A percentile compares a stretch with the other conserved stretches of the same genome.
Evolutionary conservation across 176 grass and related monocot genomes (phyloP).

Genomic region (Carex parvula): DNA sequence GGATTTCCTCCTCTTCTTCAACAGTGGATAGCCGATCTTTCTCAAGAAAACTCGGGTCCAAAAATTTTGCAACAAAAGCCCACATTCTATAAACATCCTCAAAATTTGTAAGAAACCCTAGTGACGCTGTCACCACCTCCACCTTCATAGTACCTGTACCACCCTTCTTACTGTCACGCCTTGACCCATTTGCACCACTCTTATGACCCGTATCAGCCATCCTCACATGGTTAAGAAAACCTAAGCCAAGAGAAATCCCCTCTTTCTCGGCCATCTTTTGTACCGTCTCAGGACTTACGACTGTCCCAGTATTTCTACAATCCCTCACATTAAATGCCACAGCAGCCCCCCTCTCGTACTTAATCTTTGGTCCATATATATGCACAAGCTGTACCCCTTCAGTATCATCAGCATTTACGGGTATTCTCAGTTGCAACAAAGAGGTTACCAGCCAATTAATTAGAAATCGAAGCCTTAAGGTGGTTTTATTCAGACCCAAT

Average conservation of each 20-base stretch:
- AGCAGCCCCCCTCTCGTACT: constrained; percentile 95
- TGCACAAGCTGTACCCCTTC: constrained; percentile 59
- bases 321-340: constrained; percentile 97
- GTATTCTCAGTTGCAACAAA: constrained; percentile 74
- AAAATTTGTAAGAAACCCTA: constrained; percentile 97
- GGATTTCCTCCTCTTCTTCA: constrained; percentile 44
- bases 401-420: constrained; percentile 54
- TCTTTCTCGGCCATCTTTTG: constrained; percentile 87
- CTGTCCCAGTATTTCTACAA: constrained; percentile 39
- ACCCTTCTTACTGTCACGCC: constrained; percentile 56
- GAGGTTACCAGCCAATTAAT: constrained; percentile 99
- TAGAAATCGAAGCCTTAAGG: constrained; percentile 69
- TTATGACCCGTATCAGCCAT: constrained; percentile 62
- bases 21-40: constrained; percentile 72
- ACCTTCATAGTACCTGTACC: constrained; percentile 50
- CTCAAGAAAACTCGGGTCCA: constrained; percentile 66
- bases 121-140: constrained; percentile 89
- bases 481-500: constrained; percentile 97
- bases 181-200: constrained; percentile 44
- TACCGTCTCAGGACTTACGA: constrained; percentile 80
- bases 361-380: constrained; percentile 97
- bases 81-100: constrained; percentile 93
- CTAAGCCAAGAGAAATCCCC: constrained; percentile 71
- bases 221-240: constrained; percentile 87
- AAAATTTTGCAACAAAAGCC: constrained; percentile 92